phyloP scores from a whole-genome alignment of 371 early-diverging fungal species.

The Capillidium heterosporum region DNA sequence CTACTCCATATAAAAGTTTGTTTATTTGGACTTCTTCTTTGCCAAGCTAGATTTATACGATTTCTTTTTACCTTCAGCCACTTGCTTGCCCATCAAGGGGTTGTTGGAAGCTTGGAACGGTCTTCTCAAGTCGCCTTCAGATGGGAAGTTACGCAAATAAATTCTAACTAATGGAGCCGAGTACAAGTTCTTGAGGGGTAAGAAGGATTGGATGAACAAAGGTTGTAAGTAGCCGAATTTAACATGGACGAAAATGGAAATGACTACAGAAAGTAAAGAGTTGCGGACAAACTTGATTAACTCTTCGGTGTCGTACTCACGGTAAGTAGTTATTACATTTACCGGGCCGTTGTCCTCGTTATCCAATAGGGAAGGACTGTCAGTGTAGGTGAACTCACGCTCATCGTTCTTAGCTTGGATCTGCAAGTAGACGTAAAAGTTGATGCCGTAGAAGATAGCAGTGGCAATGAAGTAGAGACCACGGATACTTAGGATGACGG shows the following conservation, averaged over 20 bases:
- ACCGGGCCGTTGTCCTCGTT: constrained; percentile 7
- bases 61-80: neutral
- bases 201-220: constrained; percentile 65
- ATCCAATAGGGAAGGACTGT: neutral
- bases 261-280: constrained; percentile 37
- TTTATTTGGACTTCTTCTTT: neutral
- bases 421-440: neutral
- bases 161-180: constrained; percentile 56
- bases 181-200: constrained; percentile 56
- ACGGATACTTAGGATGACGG: neutral
- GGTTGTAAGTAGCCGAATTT: constrained; percentile 81
- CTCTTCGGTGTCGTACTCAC: constrained; percentile 64
- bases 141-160: constrained; percentile 57
- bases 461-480: neutral
- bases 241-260: constrained; percentile 67
- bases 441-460: neutral
- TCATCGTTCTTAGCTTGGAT: neutral
- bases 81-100: constrained; percentile 27
- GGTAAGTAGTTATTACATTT: constrained; percentile 35
- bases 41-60: neutral
- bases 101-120: constrained; percentile 56
- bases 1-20: too few species aligned
- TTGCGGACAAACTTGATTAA: constrained; percentile 47
- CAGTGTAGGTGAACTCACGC: constrained; percentile 1
- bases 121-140: constrained; percentile 56